Evolutionary conservation across 108 stramenopile species (phyloP).

Genomic region (Cyclostephanos tholiformis): DNA sequence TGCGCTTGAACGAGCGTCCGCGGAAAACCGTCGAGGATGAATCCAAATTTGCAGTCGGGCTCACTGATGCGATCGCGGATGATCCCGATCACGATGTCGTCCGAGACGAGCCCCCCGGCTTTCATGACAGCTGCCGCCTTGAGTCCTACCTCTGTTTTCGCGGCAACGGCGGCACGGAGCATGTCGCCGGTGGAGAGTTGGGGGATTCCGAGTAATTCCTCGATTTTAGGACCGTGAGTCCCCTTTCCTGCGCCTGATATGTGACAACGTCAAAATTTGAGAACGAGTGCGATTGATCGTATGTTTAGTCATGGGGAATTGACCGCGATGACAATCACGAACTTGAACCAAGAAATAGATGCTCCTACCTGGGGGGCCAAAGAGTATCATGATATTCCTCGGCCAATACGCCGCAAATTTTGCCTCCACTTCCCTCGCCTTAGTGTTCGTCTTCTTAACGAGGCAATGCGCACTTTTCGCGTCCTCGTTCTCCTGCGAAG

Average conservation of each 20-base stretch:
- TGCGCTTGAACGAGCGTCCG: conserved; percentile 95
- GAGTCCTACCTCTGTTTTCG: conserved; percentile 93
- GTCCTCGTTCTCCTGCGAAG: conserved; percentile 16
- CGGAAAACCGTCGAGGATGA: conserved; percentile 99
- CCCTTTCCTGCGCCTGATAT: conserved; percentile 77
- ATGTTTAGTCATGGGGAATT: not conserved
- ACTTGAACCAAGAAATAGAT: no score
- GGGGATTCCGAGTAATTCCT: conserved; percentile 80
- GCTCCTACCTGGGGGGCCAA: conserved; percentile 47
- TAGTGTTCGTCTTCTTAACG: conserved; percentile 6
- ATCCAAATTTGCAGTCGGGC: conserved; percentile 93
- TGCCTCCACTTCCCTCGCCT: conserved; percentile 63
- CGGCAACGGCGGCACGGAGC: conserved; percentile 97
- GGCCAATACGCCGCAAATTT: conserved; percentile 93
- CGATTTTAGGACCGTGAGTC: conserved; percentile 91
- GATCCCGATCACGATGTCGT: conserved; percentile 97
- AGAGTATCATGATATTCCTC: conserved; percentile 82
- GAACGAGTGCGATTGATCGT: not conserved
- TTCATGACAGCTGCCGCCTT: conserved; percentile 98
- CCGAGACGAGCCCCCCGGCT: conserved; percentile 93
- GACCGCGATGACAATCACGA: not conserved
- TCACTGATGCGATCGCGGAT: conserved; percentile 93
- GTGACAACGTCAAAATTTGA: not conserved
- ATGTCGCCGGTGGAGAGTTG: conserved; percentile 98
- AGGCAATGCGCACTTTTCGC: conserved; percentile 31